Evolutionary conservation across 2,329 filamentous ascomycete species (phyloP).

Genomic region (Diaporthe citriasiana): DNA sequence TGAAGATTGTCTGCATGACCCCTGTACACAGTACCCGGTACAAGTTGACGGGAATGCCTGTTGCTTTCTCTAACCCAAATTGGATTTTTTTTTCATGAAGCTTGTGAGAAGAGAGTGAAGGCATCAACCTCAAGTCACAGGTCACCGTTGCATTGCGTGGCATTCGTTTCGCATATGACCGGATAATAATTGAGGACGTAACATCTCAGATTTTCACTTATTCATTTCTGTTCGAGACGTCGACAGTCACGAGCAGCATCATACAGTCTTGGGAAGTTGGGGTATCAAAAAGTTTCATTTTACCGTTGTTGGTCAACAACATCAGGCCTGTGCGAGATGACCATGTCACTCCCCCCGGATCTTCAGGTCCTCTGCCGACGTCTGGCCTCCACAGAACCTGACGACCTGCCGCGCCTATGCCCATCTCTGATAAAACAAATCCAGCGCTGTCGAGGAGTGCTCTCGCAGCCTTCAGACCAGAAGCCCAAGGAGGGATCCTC

Average conservation of each 20-base stretch:
- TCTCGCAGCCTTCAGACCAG: slow-evolving; percentile 74
- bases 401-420: slow-evolving; percentile 80
- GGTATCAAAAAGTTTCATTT: slow-evolving; percentile 9
- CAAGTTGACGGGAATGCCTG: slow-evolving; percentile 12
- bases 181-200: not conserved
- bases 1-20: slow-evolving; percentile 30
- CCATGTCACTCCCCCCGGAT: slow-evolving; percentile 65
- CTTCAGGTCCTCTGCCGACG: slow-evolving; percentile 76
- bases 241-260: not conserved
- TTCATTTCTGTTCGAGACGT: not conserved
- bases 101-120: slow-evolving; percentile 15
- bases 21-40: not conserved
- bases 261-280: not conserved
- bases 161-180: not conserved
- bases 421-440: slow-evolving; percentile 76
- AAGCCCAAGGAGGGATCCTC: slow-evolving; percentile 72
- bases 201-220: not conserved
- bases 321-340: slow-evolving; percentile 7
- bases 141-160: not conserved
- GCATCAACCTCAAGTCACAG: not conserved
- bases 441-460: slow-evolving; percentile 68
- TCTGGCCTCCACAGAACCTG: slow-evolving; percentile 78
- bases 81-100: slow-evolving; percentile 31
- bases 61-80: slow-evolving; percentile 21
- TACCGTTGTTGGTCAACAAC: slow-evolving; percentile 3